Conservation (phyloP, 2,329 filamentous ascomycete genomes). For the Knoxdaviesia proteae region DNA sequence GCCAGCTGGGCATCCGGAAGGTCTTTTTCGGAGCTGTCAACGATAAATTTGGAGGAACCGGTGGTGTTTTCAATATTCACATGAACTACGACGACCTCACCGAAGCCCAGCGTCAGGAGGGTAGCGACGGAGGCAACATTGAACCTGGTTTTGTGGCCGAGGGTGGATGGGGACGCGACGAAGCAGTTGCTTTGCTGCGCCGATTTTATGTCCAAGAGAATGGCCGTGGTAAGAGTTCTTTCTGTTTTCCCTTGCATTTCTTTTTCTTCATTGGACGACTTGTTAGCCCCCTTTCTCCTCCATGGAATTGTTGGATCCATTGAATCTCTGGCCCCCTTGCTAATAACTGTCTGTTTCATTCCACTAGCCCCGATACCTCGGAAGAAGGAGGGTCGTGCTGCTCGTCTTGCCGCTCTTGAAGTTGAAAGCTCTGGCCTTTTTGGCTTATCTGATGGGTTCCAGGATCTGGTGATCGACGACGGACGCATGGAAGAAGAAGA, state of each 20-base stretch:
- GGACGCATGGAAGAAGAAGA: too few species aligned
- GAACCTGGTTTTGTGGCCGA: conserved; percentile 65
- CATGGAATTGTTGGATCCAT: too few species aligned
- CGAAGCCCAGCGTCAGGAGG: conserved; percentile 3
- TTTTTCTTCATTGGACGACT: too few species aligned
- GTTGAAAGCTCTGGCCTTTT: background rate
- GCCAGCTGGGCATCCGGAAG: conserved; percentile 69
- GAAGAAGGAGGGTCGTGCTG: conserved; percentile 5
- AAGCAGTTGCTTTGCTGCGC: conserved; percentile 78
- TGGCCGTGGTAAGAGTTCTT: conserved; percentile 45
- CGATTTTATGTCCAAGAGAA: conserved; percentile 98
- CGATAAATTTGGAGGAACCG: conserved; percentile 91
- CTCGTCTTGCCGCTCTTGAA: conserved; percentile 5
- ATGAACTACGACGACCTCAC: conserved; percentile 5
- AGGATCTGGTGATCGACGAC: background rate
- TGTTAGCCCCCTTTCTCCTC: too few species aligned
- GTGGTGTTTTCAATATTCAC: conserved; percentile 79
- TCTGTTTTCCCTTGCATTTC: too few species aligned
- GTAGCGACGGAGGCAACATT: conserved; percentile 42
- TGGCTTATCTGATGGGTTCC: background rate
- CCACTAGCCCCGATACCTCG: conserved; percentile 5
- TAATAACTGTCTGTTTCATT: background rate
- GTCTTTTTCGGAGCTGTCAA: conserved; percentile 94
- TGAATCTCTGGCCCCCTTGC: background rate
- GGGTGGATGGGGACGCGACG: conserved; percentile 73